These are phyloP conservation scores for Cladophialophora psammophila DNA, from an alignment of 2,329 filamentous ascomycete species.

Conservation along the genomic window DNA sequence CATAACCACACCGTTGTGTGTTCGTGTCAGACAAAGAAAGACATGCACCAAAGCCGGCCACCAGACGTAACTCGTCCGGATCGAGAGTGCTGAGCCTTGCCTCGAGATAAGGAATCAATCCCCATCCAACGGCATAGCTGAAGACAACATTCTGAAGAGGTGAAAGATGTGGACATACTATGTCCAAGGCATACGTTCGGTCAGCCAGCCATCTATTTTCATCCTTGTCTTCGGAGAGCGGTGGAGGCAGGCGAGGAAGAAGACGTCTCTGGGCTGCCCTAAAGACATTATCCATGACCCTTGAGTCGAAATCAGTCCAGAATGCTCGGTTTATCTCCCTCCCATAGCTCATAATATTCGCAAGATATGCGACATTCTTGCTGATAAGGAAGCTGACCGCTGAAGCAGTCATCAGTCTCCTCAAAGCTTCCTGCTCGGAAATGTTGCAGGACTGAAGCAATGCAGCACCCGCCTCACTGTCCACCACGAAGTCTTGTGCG, in stretches of 20 bases:
- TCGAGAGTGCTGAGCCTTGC: not conserved
- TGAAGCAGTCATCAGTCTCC: not conserved
- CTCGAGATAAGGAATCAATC: not conserved
- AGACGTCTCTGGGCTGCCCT: not conserved
- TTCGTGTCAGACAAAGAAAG: not conserved
- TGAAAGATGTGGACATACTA: not conserved
- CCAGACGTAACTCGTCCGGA: not conserved
- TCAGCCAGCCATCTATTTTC: no score
- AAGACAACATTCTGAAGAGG: not conserved
- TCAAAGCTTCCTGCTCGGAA: conserved; percentile 1
- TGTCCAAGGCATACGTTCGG: no score
- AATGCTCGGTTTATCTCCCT: not conserved
- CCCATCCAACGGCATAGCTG: not conserved
- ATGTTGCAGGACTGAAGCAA: conserved; percentile 3
- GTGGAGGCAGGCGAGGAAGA: not conserved
- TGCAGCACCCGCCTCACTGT: conserved; percentile 4
- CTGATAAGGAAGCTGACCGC: not conserved
- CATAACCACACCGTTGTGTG: no score
- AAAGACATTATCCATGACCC: not conserved
- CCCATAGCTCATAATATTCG: not conserved
- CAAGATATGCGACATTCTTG: no score
- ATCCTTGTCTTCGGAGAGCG: not conserved
- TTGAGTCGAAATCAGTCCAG: not conserved
- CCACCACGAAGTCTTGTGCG: conserved; percentile 21
- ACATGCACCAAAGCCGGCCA: not conserved